Base-by-base conservation (phyloP, 2,329 filamentous ascomycete genomes). In the Calonectria pauciramosa region DNA sequence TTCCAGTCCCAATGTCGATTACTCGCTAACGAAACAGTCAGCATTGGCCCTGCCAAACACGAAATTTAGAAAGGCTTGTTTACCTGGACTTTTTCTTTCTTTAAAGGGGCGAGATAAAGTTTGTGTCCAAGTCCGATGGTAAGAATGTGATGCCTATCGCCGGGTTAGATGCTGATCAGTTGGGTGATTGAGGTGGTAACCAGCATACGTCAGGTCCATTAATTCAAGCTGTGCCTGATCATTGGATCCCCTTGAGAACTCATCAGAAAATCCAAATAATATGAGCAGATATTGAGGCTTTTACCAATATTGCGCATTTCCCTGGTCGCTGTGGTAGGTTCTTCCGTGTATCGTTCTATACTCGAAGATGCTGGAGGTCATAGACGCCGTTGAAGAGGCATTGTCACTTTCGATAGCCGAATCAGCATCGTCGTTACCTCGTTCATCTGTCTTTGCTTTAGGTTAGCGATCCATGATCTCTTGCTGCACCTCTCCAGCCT, bases 1-100 rank as follows among this genome's bases (percentile, higher is more conserved):
- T 90, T n/a, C 91, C 91, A 8, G 89, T 91, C 36, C 90, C 89
- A 26, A 91, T 85, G 72, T 91, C 89, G 9, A 91, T 82, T 3
- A 78, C 75, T 67, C 67, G 75, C 77, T 78, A 20, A 0, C 13
- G 13, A 11, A 20, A 3, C 0, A 14, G 10, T 80, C 13, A 83
- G 75, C 56, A 71, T 8, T 54, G 16, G 76, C 41, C 14, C 2
- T 6, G 2, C n/a, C n/a, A 36, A 5, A 72, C 36, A 4, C 65
- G 54, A 20, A 59, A 23, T 18, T 1, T 0, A 1, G 0, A 3
- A 2, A 4, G 44, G 3, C 2, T 47, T 1, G 10, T 38, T 5
- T 36, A 77, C 83, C 20, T 82, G 76, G 8, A 80, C 56, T 1
- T 81, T 79, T 0, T 81, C 80, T 18, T 83, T 79, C 4, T 76